phyloP scores from a whole-genome alignment of 2,329 filamentous ascomycete genomes.

The Aspergillus unguis region DNA sequence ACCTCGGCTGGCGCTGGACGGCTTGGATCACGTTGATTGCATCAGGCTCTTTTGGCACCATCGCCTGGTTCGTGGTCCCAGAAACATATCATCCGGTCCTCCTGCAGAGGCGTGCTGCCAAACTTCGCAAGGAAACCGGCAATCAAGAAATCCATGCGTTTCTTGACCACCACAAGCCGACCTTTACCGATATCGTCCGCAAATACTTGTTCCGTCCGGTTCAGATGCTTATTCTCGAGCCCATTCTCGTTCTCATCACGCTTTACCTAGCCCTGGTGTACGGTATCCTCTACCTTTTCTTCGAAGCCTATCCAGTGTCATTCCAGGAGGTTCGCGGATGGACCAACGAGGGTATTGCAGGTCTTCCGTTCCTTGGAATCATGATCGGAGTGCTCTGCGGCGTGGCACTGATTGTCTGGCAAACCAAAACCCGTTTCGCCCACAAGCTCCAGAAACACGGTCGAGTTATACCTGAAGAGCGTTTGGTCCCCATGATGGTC shows the following conservation, averaged over 20 bases:
- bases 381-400: constrained; percentile 34
- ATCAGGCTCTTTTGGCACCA: constrained; percentile 38
- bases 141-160: constrained; percentile 47
- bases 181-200: constrained; percentile 36
- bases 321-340: constrained; percentile 39
- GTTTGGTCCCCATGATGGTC: constrained; percentile 46
- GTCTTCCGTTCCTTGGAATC: constrained; percentile 39
- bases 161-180: constrained; percentile 43
- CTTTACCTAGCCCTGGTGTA: constrained; percentile 43
- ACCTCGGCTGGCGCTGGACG: constrained; percentile 58
- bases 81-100: constrained; percentile 52
- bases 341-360: constrained; percentile 35
- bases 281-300: constrained; percentile 37
- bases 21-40: constrained; percentile 55
- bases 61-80: constrained; percentile 48
- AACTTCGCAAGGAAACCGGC: constrained; percentile 46
- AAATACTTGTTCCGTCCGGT: constrained; percentile 48
- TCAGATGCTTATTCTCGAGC: constrained; percentile 48
- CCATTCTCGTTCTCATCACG: constrained; percentile 49
- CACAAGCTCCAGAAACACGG: constrained; percentile 32
- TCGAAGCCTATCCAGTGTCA: constrained; percentile 42
- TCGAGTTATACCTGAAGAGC: constrained; percentile 42
- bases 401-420: constrained; percentile 36
- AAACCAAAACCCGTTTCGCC: constrained; percentile 41
- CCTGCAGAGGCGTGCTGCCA: constrained; percentile 47